Evolutionary conservation across 1,284 basidiomycete genomes (phyloP).

Genomic region (Cryptococcus wingfieldii): DNA sequence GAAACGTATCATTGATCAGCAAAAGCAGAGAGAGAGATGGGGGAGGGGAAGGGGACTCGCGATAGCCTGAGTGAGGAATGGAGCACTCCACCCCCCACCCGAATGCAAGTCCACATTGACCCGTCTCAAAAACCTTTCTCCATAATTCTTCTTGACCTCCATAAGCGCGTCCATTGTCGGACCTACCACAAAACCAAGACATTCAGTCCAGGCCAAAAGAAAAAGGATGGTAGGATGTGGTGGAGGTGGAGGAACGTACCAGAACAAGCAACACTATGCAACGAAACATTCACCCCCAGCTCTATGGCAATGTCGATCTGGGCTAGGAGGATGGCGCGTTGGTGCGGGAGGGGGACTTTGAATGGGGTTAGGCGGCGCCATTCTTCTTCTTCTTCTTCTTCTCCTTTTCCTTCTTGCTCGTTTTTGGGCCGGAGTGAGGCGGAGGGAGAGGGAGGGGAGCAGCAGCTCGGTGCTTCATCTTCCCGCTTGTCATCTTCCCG

Average conservation of each 20-base stretch:
- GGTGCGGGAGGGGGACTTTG: conserved; percentile 48
- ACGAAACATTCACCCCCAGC: conserved; percentile 44
- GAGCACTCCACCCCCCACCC: conserved; percentile 43
- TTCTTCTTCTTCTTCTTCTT: conserved; percentile 15
- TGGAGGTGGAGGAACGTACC: conserved; percentile 18
- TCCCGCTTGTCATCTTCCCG: too few relatives aligned
- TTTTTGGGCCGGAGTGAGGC: too few relatives aligned
- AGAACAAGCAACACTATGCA: conserved; percentile 50
- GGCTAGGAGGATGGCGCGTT: conserved; percentile 38
- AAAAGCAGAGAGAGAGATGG: neutral
- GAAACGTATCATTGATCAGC: conserved; percentile 1
- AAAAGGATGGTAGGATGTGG: too few relatives aligned
- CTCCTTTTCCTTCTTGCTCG: neutral
- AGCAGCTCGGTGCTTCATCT: neutral
- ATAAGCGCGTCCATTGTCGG: conserved; percentile 45
- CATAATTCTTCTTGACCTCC: conserved; percentile 29
- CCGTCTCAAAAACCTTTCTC: conserved; percentile 26
- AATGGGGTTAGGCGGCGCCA: conserved; percentile 43
- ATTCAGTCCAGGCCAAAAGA: neutral
- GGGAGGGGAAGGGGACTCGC: conserved; percentile 14
- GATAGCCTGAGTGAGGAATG: conserved; percentile 33
- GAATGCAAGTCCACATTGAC: conserved; percentile 49
- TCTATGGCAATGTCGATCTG: conserved; percentile 50
- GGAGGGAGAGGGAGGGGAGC: too few relatives aligned
- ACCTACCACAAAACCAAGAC: conserved; percentile 17